Evolutionary conservation across 176 grass and related monocot species (phyloP), one percentile per base, ranked within the genome.

Genomic region (Olyra latifolia): DNA sequence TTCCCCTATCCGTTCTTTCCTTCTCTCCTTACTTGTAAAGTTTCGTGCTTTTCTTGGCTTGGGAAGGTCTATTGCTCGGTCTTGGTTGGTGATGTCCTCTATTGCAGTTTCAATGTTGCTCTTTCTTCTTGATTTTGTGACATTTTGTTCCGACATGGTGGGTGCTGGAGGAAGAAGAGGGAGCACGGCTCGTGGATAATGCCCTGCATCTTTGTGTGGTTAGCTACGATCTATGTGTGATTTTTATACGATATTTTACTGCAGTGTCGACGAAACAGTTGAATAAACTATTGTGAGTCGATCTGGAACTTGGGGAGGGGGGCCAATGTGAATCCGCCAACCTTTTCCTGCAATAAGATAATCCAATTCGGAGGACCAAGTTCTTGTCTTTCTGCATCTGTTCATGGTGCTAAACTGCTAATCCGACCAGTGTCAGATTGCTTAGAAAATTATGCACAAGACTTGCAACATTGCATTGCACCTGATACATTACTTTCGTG

Each of bases 271-370:
- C 23, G 41, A 44, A 41, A 32, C 50, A n/a, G 17, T 16, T 63
- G 58, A 85, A 69, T 84, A 81, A 80, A 76, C 62, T 89, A 75
- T 63, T 24, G 35, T 14, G 14, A 19, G 10, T 80, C 19, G 27
- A 62, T 84, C 69, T 75, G 54, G 62, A 62, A 14, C 69, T 75
- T 47, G 53, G 69, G 69, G 20, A 46, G 53, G 69, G 32, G 25
- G 39, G 66, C 74, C 46, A 40, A 40, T 28, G 20, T 56, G 22
- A 59, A 79, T 14, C 66, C 6, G 66, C 6, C 47, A 28, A 49
- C 42, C 62, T 67, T 20, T 70, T 29, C 72, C 66, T 60, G 59
- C 76, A 74, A 62, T 84, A 80, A 45, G 23, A 74, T 83, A 88
- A 68, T 68, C 80, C 44, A 30, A 35, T 23, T 64, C 9, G 45